Evolutionary conservation across 306 rosid species (phyloP).

Genomic region (Parietaria judaica): DNA sequence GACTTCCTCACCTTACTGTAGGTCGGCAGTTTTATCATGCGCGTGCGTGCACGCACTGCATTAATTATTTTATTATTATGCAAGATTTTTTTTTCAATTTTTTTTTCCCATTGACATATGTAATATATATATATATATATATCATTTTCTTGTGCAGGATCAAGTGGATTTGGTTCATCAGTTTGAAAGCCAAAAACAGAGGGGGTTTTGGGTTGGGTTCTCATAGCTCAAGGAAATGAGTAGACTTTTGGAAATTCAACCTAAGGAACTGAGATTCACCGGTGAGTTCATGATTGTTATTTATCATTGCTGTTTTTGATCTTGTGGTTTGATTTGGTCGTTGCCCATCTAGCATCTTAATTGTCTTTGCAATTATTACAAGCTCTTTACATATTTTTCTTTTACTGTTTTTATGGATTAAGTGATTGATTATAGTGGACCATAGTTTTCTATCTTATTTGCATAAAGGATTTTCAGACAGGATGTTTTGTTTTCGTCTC

Average conservation of each 20-base stretch:
- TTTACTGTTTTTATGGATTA: background rate
- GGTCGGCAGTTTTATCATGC: background rate
- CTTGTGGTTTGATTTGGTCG: background rate
- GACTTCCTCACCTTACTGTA: slow-evolving; percentile 14
- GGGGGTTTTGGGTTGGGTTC: slow-evolving; percentile 15
- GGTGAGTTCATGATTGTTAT: slow-evolving; percentile 40
- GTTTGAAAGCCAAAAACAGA: slow-evolving; percentile 12
- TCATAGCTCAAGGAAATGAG: slow-evolving; percentile 41
- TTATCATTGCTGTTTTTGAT: background rate
- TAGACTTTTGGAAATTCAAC: slow-evolving; percentile 62
- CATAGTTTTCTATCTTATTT: background rate
- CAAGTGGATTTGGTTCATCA: slow-evolving; percentile 12
- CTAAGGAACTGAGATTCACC: slow-evolving; percentile 62
- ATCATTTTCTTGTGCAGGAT: slow-evolving; percentile 10
- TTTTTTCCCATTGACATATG: background rate
- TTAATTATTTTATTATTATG: background rate
- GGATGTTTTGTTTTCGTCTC: background rate
- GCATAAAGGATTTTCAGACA: background rate
- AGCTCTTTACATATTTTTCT: background rate
- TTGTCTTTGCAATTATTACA: slow-evolving; percentile 2
- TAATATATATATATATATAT: background rate
- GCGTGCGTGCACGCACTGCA: slow-evolving; percentile 1
- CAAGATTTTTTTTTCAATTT: background rate
- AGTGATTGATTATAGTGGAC: background rate
- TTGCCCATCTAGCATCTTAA: slow-evolving; percentile 1